Evolutionary conservation across 176 grass and related monocot species (phyloP).

Genomic region (Carex cristatella): DNA sequence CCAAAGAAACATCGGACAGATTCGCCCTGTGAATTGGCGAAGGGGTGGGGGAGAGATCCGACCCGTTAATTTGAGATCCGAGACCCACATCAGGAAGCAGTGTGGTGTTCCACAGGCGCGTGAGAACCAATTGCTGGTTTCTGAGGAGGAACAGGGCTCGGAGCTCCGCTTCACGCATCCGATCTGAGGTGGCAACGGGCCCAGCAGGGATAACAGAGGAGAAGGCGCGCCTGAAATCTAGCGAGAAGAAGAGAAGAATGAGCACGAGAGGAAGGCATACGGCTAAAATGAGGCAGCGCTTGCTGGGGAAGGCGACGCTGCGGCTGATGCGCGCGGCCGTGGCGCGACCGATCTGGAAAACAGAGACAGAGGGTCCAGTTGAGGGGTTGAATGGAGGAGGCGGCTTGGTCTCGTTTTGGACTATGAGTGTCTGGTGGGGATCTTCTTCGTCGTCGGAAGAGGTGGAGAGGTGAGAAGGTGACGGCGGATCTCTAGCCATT

Average conservation of each 20-base stretch:
- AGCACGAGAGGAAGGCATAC: slow-evolving; percentile 47
- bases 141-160: slow-evolving; percentile 70
- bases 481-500: slow-evolving; percentile 14
- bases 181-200: slow-evolving; percentile 30
- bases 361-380: slow-evolving; percentile 24
- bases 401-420: slow-evolving; percentile 57
- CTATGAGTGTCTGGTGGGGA: slow-evolving; percentile 60
- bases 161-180: slow-evolving; percentile 83
- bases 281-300: slow-evolving; percentile 51
- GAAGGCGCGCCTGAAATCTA: slow-evolving; percentile 47
- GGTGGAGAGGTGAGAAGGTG: slow-evolving; percentile 15
- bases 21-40: not conserved
- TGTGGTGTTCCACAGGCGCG: slow-evolving; percentile 59
- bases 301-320: slow-evolving; percentile 40
- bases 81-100: not conserved
- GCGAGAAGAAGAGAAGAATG: slow-evolving; percentile 66
- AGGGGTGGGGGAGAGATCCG: slow-evolving; percentile 24
- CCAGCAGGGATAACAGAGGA: slow-evolving; percentile 31
- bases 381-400: slow-evolving; percentile 23
- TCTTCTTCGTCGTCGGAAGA: slow-evolving; percentile 85
- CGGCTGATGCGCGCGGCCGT: slow-evolving; percentile 20
- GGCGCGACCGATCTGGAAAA: slow-evolving; percentile 26
- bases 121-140: slow-evolving; percentile 57
- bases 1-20: slow-evolving; percentile 22
- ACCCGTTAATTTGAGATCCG: not conserved